Base-by-base conservation (phyloP, 1,284 basidiomycete genomes). In the Grifola frondosa region DNA sequence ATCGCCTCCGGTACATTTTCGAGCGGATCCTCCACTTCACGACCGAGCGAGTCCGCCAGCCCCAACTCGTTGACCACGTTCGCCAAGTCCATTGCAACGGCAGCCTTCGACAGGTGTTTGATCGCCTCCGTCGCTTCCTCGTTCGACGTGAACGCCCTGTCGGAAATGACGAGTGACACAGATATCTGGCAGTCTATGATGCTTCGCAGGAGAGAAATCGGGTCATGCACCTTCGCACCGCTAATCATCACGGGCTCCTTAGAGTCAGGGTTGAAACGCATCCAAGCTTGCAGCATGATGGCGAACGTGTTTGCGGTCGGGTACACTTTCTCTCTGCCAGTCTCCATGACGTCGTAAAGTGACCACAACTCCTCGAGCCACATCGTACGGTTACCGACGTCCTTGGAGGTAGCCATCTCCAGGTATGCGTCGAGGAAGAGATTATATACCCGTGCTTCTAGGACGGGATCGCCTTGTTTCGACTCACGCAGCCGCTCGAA, bases 271-370 rank as follows among this genome's bases (percentile, higher is more conserved):
- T 68, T 60, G 46, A 74, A 73, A 44, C 77, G 71, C 34, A 75
- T 57, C 66, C 75, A 79, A 2, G 75, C 68, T 23, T 76, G 60
- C 9, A 88, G 67, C 74, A 86, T 81, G n/a, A 78, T 62, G 5
- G 83, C 79, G 65, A 84, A 89, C 6, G 84, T 84, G 30, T 71
- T 66, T 5, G 75, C 54, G n/a, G 73, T 77, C 0, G 85, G 81
- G 1, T 52, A 49, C 13, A 79, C 64, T 15, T 67, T 68, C 44
- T 81, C 80, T 4, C 53, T 52, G 2, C 70, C 78, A 7, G 34
- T 58, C 54, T 84, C 77, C 69, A 89, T 73, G 9, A 62, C 57
- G 9, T 75, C 64, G 54, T 78, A 87, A 6, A 89, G 67, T 5
- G 67, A 62, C 74, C 77, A 83, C 1, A 75, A 69, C 23, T 79